Conservation (phyloP, 1,284 basidiomycete species). For the Flammula alnicola region DNA sequence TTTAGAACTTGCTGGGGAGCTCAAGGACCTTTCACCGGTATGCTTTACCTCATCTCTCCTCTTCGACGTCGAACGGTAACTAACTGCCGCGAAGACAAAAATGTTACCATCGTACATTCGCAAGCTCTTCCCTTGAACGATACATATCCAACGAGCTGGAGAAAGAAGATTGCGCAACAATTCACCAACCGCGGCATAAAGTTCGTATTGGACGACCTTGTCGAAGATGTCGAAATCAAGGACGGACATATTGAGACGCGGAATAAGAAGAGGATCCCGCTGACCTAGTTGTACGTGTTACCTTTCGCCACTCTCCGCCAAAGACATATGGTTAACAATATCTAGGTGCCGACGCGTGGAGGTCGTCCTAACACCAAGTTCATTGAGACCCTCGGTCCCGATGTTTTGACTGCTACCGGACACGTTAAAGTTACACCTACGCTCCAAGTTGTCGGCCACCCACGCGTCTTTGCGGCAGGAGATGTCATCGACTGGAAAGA, state of each 20-base stretch:
- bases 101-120: conserved; percentile 68
- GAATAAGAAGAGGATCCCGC: conserved; percentile 56
- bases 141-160: conserved; percentile 60
- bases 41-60: conserved; percentile 17
- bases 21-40: conserved; percentile 56
- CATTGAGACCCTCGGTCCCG: conserved; percentile 46
- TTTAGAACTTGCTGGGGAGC: conserved; percentile 61
- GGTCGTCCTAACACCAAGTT: conserved; percentile 55
- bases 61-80: not conserved
- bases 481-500: conserved; percentile 64
- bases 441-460: conserved; percentile 51
- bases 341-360: conserved; percentile 52
- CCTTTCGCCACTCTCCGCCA: not conserved
- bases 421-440: conserved; percentile 55
- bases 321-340: conserved; percentile 3
- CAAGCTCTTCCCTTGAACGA: conserved; percentile 56
- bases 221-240: conserved; percentile 49
- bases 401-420: conserved; percentile 44
- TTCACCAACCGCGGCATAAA: conserved; percentile 50
- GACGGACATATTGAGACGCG: conserved; percentile 50
- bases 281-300: conserved; percentile 58
- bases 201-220: conserved; percentile 57
- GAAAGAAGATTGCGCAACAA: conserved; percentile 49
- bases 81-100: conserved; percentile 46
- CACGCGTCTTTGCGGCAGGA: conserved; percentile 61